A percentile compares a stretch with the other conserved stretches of the same genome.
Evolutionary conservation across 345 rosid species (phyloP).

Genomic region (Erucastrum elatum): DNA sequence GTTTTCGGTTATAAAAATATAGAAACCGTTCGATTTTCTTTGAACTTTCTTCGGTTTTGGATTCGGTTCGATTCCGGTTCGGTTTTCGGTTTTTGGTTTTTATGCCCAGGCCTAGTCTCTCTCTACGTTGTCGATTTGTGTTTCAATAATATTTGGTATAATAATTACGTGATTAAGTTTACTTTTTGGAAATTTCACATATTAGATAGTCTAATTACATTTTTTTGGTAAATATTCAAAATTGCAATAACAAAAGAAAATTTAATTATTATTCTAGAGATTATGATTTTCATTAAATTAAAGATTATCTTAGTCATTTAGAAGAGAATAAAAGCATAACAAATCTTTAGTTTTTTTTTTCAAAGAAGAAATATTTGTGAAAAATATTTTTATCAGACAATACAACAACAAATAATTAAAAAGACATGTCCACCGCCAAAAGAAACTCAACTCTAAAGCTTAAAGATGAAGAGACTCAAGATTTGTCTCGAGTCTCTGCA

Average conservation of each 20-base stretch:
- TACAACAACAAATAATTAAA: slow-evolving; percentile 29
- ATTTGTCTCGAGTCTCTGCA: slow-evolving; percentile 18
- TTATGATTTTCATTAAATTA: no score
- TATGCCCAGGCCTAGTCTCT: no score
- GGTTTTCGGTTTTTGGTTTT: no score
- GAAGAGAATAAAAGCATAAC: not conserved
- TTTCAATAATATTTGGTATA: not conserved
- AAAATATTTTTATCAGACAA: slow-evolving; percentile 11
- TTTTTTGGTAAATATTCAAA: no score
- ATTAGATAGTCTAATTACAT: no score
- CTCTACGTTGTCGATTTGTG: not conserved
- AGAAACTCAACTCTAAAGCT: slow-evolving; percentile 1
- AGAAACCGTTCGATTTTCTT: no score
- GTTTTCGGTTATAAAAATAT: no score
- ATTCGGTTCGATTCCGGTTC: no score
- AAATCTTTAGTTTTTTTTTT: slow-evolving; percentile 1
- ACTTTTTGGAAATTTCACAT: no score
- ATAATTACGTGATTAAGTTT: no score
- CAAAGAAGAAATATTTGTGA: not conserved
- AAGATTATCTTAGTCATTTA: not conserved
- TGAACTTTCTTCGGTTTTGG: no score
- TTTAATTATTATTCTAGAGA: not conserved
- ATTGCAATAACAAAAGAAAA: not conserved
- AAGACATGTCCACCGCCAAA: slow-evolving; percentile 16
- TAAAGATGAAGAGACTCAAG: slow-evolving; percentile 22